Percentiles rank a stretch among this genome's conserved stretches.
These are phyloP conservation scores for Protomyces inouyei DNA, from an alignment of 1,139 yeast species.

Conservation along the genomic window DNA sequence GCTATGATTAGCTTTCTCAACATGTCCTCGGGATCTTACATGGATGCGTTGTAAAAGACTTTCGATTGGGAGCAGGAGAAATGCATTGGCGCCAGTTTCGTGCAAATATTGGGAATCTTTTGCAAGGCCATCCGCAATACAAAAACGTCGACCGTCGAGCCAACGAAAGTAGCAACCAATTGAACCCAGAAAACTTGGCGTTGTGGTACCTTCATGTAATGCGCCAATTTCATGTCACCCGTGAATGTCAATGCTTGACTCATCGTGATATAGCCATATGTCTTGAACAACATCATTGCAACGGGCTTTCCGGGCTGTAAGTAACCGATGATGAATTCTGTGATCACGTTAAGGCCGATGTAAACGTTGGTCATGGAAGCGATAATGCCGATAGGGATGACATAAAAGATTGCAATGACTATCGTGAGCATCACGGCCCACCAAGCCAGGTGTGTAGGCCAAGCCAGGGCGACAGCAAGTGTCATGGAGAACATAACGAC, in stretches of 20 bases:
- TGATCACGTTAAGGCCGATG: conserved; percentile 56
- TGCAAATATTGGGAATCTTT: conserved; percentile 39
- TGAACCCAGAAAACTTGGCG: conserved; percentile 57
- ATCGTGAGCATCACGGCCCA: conserved; percentile 45
- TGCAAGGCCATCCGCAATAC: conserved; percentile 52
- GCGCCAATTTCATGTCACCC: conserved; percentile 58
- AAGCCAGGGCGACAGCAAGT: conserved; percentile 47
- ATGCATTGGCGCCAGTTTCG: conserved; percentile 43
- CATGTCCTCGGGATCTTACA: conserved; percentile 30
- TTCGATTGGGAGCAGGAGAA: conserved; percentile 36
- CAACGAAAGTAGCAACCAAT: conserved; percentile 38
- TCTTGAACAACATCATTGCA: conserved; percentile 58
- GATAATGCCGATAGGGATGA: conserved; percentile 31
- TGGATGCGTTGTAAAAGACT: conserved; percentile 49
- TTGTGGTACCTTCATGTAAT: conserved; percentile 60
- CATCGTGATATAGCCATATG: conserved; percentile 56
- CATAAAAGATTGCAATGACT: conserved; percentile 37
- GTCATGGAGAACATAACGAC: conserved; percentile 49
- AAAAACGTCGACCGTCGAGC: conserved; percentile 48
- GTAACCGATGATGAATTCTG: conserved; percentile 61
- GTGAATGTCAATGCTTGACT: conserved; percentile 55
- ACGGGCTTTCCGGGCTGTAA: conserved; percentile 59
- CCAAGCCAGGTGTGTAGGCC: conserved; percentile 42
- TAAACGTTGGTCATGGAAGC: conserved; percentile 38
- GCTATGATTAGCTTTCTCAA: neutral